phyloP scores from a whole-genome alignment of 257 asterid genomes.

The Thymus quinquecostatus region DNA sequence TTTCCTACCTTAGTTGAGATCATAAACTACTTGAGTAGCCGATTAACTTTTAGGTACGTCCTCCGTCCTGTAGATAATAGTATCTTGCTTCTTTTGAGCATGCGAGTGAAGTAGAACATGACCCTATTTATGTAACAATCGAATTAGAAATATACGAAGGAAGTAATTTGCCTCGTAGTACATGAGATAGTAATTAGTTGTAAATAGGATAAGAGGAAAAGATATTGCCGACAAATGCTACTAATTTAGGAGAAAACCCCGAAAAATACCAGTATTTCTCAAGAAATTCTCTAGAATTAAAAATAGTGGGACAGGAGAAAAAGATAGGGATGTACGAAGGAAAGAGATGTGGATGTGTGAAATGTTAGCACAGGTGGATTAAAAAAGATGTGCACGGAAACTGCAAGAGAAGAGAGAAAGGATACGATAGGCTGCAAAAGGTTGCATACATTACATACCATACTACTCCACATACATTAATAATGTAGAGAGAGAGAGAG shows the following conservation, averaged over 20 bases:
- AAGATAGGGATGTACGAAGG: slow-evolving; percentile 39
- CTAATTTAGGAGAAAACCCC: slow-evolving; percentile 23
- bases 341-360: slow-evolving; percentile 42
- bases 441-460: slow-evolving; percentile 23
- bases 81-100: too few species aligned
- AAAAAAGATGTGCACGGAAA: slow-evolving; percentile 42
- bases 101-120: too few species aligned
- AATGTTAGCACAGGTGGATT: slow-evolving; percentile 33
- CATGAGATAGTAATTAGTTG: not conserved
- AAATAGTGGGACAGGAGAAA: slow-evolving; percentile 39
- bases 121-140: not conserved
- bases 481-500: slow-evolving; percentile 40
- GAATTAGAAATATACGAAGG: not conserved
- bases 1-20: not conserved
- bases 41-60: not conserved
- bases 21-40: not conserved
- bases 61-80: too few species aligned
- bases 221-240: slow-evolving; percentile 46
- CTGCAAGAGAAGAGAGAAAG: slow-evolving; percentile 37
- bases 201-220: slow-evolving; percentile 1
- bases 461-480: slow-evolving; percentile 19
- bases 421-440: slow-evolving; percentile 49
- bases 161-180: not conserved
- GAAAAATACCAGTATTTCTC: not conserved
- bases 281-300: not conserved